phyloP scores from a whole-genome alignment of 2,329 filamentous ascomycete species.

The Hypoxylon sp. region DNA sequence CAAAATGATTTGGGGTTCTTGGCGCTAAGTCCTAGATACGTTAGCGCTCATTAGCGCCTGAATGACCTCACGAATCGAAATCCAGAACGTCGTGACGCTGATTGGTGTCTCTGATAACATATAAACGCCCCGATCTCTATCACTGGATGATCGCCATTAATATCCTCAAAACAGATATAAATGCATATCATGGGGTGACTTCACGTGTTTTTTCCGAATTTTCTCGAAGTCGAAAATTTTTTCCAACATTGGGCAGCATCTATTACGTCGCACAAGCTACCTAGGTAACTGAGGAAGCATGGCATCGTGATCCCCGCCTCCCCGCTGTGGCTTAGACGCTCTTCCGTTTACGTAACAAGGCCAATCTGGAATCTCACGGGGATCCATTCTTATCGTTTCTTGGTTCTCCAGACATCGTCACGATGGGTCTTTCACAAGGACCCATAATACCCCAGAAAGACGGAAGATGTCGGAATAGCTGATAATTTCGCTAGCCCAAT shows the following conservation, averaged over 20 bases:
- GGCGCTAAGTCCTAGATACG: conserved; percentile 10
- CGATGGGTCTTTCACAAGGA: conserved; percentile 17
- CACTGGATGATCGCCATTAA: conserved; percentile 21
- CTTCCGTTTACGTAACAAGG: conserved; percentile 38
- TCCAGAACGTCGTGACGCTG: conserved; percentile 29
- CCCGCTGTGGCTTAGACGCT: conserved; percentile 33
- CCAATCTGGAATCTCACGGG: conserved; percentile 20
- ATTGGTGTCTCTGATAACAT: conserved; percentile 28
- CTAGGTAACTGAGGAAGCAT: conserved; percentile 12
- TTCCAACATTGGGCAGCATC: conserved; percentile 19
- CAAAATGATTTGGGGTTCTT: conserved; percentile 28
- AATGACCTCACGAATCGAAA: conserved; percentile 35
- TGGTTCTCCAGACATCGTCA: conserved; percentile 18
- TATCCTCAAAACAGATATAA: conserved; percentile 7
- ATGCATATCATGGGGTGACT: conserved; percentile 8
- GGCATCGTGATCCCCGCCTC: conserved; percentile 28
- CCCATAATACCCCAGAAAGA: conserved; percentile 26
- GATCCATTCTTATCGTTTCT: conserved; percentile 24
- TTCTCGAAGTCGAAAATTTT: conserved; percentile 21
- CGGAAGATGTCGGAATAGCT: conserved; percentile 41
- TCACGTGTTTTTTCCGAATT: conserved; percentile 28
- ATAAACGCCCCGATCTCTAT: conserved; percentile 1
- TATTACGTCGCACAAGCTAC: conserved; percentile 35
- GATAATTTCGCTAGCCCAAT: conserved; percentile 41
- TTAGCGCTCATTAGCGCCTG: conserved; percentile 29